These are phyloP conservation scores for Fagus crenata DNA, from an alignment of 306 rosid genomes.

Conservation along the genomic window DNA sequence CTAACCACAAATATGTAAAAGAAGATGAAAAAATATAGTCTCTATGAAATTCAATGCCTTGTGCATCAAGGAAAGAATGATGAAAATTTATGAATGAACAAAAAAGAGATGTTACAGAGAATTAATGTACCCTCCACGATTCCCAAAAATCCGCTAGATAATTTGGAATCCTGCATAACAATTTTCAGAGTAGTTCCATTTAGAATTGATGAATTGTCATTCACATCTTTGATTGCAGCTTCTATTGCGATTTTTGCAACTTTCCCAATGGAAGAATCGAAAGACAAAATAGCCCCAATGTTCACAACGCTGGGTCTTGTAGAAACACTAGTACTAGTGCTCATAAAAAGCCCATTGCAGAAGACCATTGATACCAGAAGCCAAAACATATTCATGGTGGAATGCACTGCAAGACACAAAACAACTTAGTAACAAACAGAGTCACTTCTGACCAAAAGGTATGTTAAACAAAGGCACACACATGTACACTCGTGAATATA, in stretches of 20 bases:
- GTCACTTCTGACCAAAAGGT: not conserved
- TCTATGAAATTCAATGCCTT: too few species aligned
- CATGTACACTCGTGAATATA: too few species aligned
- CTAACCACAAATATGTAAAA: too few species aligned
- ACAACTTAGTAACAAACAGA: not conserved
- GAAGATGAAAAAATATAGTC: too few species aligned
- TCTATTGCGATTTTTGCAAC: slow-evolving; percentile 60
- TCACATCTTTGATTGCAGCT: slow-evolving; percentile 72
- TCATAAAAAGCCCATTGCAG: slow-evolving; percentile 44
- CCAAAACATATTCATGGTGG: slow-evolving; percentile 52
- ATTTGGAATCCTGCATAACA: slow-evolving; percentile 55
- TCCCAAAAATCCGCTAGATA: slow-evolving; percentile 74
- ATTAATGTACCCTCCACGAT: slow-evolving; percentile 70
- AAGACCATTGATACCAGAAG: slow-evolving; percentile 44
- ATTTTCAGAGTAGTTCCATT: slow-evolving; percentile 54
- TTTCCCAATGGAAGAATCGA: slow-evolving; percentile 51
- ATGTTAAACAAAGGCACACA: too few species aligned
- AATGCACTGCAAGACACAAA: too few species aligned
- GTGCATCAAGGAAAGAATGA: too few species aligned
- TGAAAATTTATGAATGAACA: too few species aligned
- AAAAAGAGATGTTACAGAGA: too few species aligned
- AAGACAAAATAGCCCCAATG: slow-evolving; percentile 73
- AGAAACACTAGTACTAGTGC: slow-evolving; percentile 29
- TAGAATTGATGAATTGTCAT: slow-evolving; percentile 74
- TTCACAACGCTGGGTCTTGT: slow-evolving; percentile 56